Evolutionary conservation across 2,329 filamentous ascomycete genomes (phyloP).

Genomic region (Ceratocystis lukuohia): DNA sequence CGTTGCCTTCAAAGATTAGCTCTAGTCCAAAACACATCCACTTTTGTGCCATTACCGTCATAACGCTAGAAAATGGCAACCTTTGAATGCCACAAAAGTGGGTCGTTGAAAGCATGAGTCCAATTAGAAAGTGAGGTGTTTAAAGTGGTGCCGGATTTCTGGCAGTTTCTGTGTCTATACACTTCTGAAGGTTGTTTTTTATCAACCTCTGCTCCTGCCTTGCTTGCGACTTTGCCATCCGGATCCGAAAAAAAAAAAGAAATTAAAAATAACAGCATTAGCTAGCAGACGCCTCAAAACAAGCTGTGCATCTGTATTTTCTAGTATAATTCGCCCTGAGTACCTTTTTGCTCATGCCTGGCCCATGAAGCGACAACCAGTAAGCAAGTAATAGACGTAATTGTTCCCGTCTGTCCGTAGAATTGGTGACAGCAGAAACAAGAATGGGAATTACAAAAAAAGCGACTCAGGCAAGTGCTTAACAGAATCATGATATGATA

Average conservation of each 20-base stretch:
- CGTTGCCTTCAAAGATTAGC: not conserved
- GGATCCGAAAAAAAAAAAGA: not conserved
- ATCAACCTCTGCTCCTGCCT: not conserved
- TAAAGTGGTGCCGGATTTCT: not conserved
- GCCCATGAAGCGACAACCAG: not conserved
- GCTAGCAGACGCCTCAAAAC: not conserved
- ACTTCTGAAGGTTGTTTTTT: conserved; percentile 3
- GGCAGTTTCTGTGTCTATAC: not conserved
- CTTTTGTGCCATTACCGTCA: conserved; percentile 2
- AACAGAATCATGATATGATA: not conserved
- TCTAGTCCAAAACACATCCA: not conserved
- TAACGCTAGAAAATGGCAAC: not conserved
- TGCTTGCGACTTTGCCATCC: not conserved
- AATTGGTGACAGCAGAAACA: not conserved
- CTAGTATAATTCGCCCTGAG: not conserved
- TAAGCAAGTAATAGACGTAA: too few relatives aligned
- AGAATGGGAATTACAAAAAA: not conserved
- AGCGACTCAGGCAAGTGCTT: not conserved
- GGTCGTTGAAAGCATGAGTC: not conserved
- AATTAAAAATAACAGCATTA: not conserved
- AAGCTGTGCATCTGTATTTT: not conserved
- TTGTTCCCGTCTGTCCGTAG: not conserved
- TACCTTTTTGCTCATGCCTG: not conserved
- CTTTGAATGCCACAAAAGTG: not conserved
- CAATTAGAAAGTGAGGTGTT: not conserved